Conservation (phyloP, 2,329 filamentous ascomycete species). For the Apiospora kogelbergensis region DNA sequence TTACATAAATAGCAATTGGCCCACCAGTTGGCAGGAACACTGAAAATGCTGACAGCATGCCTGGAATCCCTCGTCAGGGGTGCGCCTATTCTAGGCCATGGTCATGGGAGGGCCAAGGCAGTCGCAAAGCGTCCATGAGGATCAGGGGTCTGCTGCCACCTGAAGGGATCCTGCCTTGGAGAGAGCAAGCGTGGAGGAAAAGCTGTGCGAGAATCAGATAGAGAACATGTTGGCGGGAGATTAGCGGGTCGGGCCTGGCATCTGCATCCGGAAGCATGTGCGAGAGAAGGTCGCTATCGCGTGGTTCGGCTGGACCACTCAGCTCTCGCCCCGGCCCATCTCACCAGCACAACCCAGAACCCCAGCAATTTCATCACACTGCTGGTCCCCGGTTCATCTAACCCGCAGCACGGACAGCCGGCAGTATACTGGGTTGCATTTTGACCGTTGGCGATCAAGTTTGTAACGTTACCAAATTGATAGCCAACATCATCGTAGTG, state of each 20-base stretch:
- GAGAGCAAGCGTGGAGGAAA: background rate
- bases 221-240: background rate
- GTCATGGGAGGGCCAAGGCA: background rate
- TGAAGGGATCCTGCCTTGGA: background rate
- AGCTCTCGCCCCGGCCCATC: background rate
- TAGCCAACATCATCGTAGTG: background rate
- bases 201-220: background rate
- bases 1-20: background rate
- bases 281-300: background rate
- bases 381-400: background rate
- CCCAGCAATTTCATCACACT: background rate
- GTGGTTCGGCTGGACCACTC: background rate
- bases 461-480: background rate
- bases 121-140: background rate
- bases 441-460: background rate
- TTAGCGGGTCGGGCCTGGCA: background rate
- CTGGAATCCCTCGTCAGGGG: background rate
- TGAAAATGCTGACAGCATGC: background rate
- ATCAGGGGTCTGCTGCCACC: background rate
- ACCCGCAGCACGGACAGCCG: background rate
- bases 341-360: background rate
- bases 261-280: constrained; percentile 1
- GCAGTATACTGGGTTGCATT: background rate
- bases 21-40: background rate
- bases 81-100: background rate